A percentile compares a stretch with the other conserved stretches of the same genome.
phyloP scores from a whole-genome alignment of 495 filamentous ascomycete genomes.

The Daldinia concentrica region DNA sequence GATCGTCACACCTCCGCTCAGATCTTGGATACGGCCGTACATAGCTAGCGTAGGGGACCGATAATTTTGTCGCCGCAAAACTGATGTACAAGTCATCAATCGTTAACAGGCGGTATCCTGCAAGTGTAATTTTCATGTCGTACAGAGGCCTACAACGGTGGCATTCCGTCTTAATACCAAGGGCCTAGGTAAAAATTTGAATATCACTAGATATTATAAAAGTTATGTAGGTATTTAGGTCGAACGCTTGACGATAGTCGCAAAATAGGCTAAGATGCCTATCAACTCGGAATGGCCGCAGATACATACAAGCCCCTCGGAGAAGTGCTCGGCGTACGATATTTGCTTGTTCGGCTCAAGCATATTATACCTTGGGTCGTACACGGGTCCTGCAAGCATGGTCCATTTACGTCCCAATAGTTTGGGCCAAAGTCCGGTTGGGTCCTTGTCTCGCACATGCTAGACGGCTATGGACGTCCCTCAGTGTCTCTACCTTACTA shows the following conservation, averaged over 20 bases:
- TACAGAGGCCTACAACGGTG: conserved; percentile 13
- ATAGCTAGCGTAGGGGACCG: conserved; percentile 17
- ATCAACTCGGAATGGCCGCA: neutral
- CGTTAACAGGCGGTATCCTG: conserved; percentile 5
- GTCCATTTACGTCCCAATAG: conserved; percentile 39
- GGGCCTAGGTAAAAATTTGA: no score
- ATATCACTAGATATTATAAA: neutral
- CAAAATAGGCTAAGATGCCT: neutral
- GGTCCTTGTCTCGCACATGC: conserved; percentile 44
- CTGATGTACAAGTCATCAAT: conserved; percentile 19
- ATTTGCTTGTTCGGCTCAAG: conserved; percentile 1
- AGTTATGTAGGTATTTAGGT: neutral
- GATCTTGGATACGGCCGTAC: conserved; percentile 42
- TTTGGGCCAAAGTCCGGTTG: conserved; percentile 40
- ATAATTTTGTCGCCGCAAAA: conserved; percentile 13
- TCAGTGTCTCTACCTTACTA: conserved; percentile 28
- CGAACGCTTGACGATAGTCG: neutral
- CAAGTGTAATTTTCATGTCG: conserved; percentile 23
- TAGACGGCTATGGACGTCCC: conserved; percentile 37
- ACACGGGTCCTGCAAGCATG: conserved; percentile 24
- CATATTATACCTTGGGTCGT: conserved; percentile 12
- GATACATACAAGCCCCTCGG: neutral
- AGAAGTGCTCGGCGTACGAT: neutral
- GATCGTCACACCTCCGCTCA: conserved; percentile 36
- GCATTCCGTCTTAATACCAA: neutral